Conservation (phyloP, 2,329 filamentous ascomycete genomes). For the Periconia digitata region DNA sequence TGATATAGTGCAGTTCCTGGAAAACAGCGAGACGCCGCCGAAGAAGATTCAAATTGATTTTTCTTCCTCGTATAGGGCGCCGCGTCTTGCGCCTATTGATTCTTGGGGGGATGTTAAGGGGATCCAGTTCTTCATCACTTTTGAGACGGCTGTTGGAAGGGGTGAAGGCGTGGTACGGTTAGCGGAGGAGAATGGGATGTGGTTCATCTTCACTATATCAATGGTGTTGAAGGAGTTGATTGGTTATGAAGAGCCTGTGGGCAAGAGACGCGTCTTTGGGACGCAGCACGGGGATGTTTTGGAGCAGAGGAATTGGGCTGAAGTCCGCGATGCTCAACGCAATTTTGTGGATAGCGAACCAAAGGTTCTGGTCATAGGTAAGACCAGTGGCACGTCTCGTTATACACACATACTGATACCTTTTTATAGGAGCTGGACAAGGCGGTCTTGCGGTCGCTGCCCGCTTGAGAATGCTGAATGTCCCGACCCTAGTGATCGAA, state of each 20-base stretch:
- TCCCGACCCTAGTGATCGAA: slow-evolving; percentile 49
- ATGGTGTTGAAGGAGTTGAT: slow-evolving; percentile 60
- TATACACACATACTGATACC: neutral
- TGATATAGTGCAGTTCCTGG: slow-evolving; percentile 47
- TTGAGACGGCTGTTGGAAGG: slow-evolving; percentile 56
- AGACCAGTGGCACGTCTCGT: neutral
- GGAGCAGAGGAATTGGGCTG: slow-evolving; percentile 51
- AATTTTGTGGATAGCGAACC: slow-evolving; percentile 51
- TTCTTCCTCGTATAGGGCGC: slow-evolving; percentile 51
- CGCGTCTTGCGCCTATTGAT: slow-evolving; percentile 58
- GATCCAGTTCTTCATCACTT: slow-evolving; percentile 58
- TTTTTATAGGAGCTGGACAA: slow-evolving; percentile 28
- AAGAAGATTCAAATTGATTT: slow-evolving; percentile 45
- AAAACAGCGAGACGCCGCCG: slow-evolving; percentile 44
- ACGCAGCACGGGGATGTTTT: slow-evolving; percentile 61
- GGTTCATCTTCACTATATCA: slow-evolving; percentile 68
- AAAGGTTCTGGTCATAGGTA: slow-evolving; percentile 61
- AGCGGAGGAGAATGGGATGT: slow-evolving; percentile 47
- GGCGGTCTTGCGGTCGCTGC: slow-evolving; percentile 37
- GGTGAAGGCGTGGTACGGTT: slow-evolving; percentile 62
- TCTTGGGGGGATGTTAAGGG: too few species aligned
- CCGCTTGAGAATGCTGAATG: slow-evolving; percentile 43
- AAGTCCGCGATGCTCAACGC: slow-evolving; percentile 37
- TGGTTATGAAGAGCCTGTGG: slow-evolving; percentile 55
- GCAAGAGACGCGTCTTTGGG: slow-evolving; percentile 58